A percentile compares a stretch with the other conserved stretches of the same genome.
These are phyloP conservation scores for Senna siamea DNA, from an alignment of 306 rosid genomes.

Conservation along the genomic window DNA sequence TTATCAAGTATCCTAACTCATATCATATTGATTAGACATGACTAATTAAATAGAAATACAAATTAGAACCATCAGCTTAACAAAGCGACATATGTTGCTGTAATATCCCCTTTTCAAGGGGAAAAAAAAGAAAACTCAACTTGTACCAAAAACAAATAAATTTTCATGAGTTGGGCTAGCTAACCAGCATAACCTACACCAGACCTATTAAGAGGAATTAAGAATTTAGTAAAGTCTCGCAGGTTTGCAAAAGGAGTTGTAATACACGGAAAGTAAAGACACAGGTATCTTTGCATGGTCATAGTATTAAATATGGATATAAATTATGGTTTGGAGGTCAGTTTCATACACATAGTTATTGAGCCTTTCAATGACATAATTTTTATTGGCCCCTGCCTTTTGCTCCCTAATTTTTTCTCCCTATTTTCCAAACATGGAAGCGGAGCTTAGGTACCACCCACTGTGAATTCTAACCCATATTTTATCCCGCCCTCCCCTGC, in stretches of 20 bases:
- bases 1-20: neutral
- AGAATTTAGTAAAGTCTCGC: too few relatives aligned
- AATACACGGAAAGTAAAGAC: too few relatives aligned
- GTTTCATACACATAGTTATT: too few relatives aligned
- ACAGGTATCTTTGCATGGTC: too few relatives aligned
- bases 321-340: too few relatives aligned
- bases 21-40: neutral
- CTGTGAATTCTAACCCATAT: neutral
- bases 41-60: neutral
- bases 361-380: too few relatives aligned
- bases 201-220: too few relatives aligned
- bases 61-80: neutral
- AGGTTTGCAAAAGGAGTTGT: too few relatives aligned
- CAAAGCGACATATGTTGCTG: neutral
- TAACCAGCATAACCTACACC: too few relatives aligned
- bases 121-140: neutral
- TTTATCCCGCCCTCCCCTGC: too few relatives aligned
- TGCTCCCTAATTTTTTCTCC: neutral
- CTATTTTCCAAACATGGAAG: neutral
- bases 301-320: too few relatives aligned
- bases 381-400: neutral
- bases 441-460: neutral
- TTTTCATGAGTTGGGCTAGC: neutral
- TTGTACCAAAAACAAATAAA: neutral
- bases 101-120: constrained; percentile 10